Percentiles rank a stretch among this genome's conserved stretches.
These are phyloP conservation scores for Glomus cerebriforme DNA, from an alignment of 192 early-diverging fungal genomes.

Conservation along the genomic window DNA sequence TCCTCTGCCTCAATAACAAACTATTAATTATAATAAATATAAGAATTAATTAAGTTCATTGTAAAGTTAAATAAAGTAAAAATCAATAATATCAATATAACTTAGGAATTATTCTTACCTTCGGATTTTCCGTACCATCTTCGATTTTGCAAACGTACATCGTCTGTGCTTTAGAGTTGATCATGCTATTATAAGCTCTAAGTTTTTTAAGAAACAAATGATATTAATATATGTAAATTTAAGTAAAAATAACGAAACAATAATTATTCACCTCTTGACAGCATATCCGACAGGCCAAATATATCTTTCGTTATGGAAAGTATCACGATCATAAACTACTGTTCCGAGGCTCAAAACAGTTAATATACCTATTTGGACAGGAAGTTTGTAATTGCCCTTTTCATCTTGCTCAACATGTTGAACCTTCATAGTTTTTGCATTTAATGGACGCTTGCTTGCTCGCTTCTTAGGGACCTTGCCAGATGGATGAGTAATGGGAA, in stretches of 20 bases:
- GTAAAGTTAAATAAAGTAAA: background rate
- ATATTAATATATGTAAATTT: background rate
- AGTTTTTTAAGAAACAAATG: background rate
- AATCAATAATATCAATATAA: background rate
- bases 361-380: slow-evolving; percentile 76
- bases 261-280: slow-evolving; percentile 44
- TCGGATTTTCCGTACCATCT: slow-evolving; percentile 75
- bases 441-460: slow-evolving; percentile 29
- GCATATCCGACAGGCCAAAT: slow-evolving; percentile 92
- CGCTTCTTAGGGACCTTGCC: slow-evolving; percentile 22
- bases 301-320: slow-evolving; percentile 88
- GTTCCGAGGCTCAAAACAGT: slow-evolving; percentile 73
- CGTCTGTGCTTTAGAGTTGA: slow-evolving; percentile 48
- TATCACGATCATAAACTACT: slow-evolving; percentile 72
- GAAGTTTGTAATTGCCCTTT: slow-evolving; percentile 71
- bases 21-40: slow-evolving; percentile 42
- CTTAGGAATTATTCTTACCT: slow-evolving; percentile 34
- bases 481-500: slow-evolving; percentile 12
- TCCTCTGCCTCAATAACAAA: slow-evolving; percentile 89
- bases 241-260: background rate
- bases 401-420: slow-evolving; percentile 59
- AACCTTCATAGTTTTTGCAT: slow-evolving; percentile 36
- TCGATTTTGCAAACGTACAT: slow-evolving; percentile 77
- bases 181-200: slow-evolving; percentile 60
- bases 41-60: background rate